Base-by-base conservation (phyloP, 2,329 filamentous ascomycete genomes). In the Curvularia eragrostidis region DNA sequence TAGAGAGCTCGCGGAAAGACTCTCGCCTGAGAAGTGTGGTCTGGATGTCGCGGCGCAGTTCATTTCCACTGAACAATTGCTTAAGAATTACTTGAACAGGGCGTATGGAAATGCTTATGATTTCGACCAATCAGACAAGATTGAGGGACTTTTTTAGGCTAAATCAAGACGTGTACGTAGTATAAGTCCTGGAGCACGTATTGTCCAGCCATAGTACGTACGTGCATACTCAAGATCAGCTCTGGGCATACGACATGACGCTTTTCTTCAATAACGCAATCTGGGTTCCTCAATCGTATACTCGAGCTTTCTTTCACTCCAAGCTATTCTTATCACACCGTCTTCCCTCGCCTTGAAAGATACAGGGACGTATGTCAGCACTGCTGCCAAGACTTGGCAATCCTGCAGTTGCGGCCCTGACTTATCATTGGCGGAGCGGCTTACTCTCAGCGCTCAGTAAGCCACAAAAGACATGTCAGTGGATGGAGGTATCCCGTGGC, bases 41-140 rank as follows among this genome's bases (percentile, higher is more conserved):
- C 62, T 88, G 15, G 77, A 86, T 28, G 74, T 86, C 9, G 82
- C 82, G 0, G 82, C 82, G 0, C 76, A 82, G 28, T 88, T 81
- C 77, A 70, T 82, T 3, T 59, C 69, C 1, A 76, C 75, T 28
- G 73, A 81, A 32, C 74, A 81, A 42, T 78, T 80, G 2, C 54
- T 80, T 52, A 69, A 73, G 39, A 73, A 74, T 0, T 88, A 88
- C 68, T 62, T 88, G 61, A 79, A 85, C 46, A 72, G 85, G 53
- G 82, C 79, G 1, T 88, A 85, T 67, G 86, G 85, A 0, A 88
- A 88, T 67, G 83, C 81, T 19, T 88, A 88, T 74, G 81, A 88
- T 68, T 88, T 88, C 65, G 75, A 82, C 54, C 85, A 88, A 71
- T 52, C 57, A 1, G 62, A 73, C 3, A 70, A 63, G 51, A 57